A percentile compares a stretch with the other conserved stretches of the same genome.
Evolutionary conservation across 1,139 yeast species (phyloP).

Genomic region (Scheffersomyces insectosa): DNA sequence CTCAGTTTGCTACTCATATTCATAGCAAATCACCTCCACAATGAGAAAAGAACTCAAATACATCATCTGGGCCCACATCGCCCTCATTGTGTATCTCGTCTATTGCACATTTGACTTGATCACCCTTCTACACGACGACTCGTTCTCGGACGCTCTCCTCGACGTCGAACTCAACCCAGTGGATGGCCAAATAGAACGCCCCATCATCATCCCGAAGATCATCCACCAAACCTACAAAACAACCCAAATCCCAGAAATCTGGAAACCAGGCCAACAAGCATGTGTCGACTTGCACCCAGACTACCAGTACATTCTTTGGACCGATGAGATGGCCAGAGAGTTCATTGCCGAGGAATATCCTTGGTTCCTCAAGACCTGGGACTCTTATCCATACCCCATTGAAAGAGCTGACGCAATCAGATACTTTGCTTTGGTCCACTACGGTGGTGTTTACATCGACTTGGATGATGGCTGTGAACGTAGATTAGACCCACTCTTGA

Average conservation of each 20-base stretch:
- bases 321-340: conserved; percentile 79
- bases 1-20: background rate
- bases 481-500: conserved; percentile 73
- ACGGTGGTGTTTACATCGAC: conserved; percentile 90
- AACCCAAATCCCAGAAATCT: conserved; percentile 70
- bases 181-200: conserved; percentile 39
- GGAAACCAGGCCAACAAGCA: conserved; percentile 76
- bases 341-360: conserved; percentile 78
- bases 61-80: conserved; percentile 57
- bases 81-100: conserved; percentile 54
- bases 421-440: conserved; percentile 78
- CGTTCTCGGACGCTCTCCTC: conserved; percentile 61
- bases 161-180: conserved; percentile 58
- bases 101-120: conserved; percentile 74
- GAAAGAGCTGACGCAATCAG: conserved; percentile 93
- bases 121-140: conserved; percentile 72
- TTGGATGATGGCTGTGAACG: conserved; percentile 86
- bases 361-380: conserved; percentile 84
- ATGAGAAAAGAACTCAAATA: conserved; percentile 64
- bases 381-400: conserved; percentile 75
- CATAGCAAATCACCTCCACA: background rate
- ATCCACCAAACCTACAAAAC: conserved; percentile 93
- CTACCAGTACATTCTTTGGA: conserved; percentile 86
- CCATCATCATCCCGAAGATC: conserved; percentile 75
- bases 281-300: conserved; percentile 83